Percentiles rank a stretch among this genome's conserved stretches.
Evolutionary conservation across 1,284 basidiomycete genomes (phyloP).

Genomic region (Ustilago xerochloae): DNA sequence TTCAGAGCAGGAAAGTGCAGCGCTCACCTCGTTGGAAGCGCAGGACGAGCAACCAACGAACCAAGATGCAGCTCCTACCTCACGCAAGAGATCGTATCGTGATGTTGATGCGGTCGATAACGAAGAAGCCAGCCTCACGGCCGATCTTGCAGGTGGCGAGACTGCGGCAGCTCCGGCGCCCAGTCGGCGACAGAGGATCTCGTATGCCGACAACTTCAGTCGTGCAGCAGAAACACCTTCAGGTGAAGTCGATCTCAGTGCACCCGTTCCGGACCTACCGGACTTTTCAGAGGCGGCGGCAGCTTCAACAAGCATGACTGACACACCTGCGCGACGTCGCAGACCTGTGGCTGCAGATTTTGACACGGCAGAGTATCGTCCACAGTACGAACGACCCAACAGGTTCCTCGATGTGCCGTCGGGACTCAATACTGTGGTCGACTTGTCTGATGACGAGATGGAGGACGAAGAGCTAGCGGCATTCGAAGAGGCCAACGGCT

Average conservation of each 20-base stretch:
- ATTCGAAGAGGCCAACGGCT: constrained; percentile 8
- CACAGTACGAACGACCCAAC: constrained; percentile 2
- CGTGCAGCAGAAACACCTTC: constrained; percentile 21
- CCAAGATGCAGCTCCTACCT: neutral
- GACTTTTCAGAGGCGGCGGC: constrained; percentile 2
- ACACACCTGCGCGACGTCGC: constrained; percentile 8
- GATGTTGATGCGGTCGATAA: constrained; percentile 37
- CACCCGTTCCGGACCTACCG: constrained; percentile 27
- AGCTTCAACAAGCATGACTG: neutral
- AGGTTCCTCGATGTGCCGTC: constrained; percentile 38
- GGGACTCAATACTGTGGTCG: constrained; percentile 40
- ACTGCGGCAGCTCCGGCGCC: neutral
- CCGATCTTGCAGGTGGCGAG: constrained; percentile 12
- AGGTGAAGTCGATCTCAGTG: constrained; percentile 37
- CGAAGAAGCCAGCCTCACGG: neutral
- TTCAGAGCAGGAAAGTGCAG: neutral
- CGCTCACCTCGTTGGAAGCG: neutral
- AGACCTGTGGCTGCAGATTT: constrained; percentile 34
- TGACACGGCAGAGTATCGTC: constrained; percentile 21
- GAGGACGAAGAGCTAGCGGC: constrained; percentile 19
- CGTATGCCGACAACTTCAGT: constrained; percentile 43
- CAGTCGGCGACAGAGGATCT: constrained; percentile 34
- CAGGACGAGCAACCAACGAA: neutral
- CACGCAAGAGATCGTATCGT: constrained; percentile 34
- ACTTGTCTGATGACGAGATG: constrained; percentile 43